A percentile compares a stretch with the other conserved stretches of the same genome.
Evolutionary conservation across 768 basidiomycete species (phyloP).

Genomic region (Rossbeevera mucosa): DNA sequence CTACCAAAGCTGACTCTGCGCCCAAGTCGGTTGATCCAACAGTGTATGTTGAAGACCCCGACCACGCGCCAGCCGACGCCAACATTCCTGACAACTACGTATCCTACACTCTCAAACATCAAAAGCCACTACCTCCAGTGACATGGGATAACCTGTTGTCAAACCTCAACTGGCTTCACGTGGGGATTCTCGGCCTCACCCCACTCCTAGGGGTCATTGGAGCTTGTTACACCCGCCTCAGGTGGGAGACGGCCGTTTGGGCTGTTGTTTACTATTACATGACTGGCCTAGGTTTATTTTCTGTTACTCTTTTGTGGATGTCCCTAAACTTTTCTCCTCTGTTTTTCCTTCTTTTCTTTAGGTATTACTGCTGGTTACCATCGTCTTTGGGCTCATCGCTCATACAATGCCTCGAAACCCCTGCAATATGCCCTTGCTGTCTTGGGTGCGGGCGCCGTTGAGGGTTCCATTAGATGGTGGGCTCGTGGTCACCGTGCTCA

Average conservation of each 20-base stretch:
- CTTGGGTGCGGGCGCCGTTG: conserved; percentile 86
- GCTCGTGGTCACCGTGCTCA: conserved; percentile 95
- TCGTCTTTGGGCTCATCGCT: conserved; percentile 93
- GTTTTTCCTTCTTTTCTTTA: conserved; percentile 36
- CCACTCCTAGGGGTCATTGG: conserved; percentile 76
- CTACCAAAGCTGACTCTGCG: background rate
- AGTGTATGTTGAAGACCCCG: conserved; percentile 25
- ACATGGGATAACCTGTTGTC: conserved; percentile 51
- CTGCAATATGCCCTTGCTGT: conserved; percentile 83
- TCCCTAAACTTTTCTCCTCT: conserved; percentile 1
- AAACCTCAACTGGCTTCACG: conserved; percentile 76
- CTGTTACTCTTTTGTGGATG: background rate
- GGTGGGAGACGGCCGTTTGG: conserved; percentile 73
- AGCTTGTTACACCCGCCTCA: conserved; percentile 56
- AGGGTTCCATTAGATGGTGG: conserved; percentile 99
- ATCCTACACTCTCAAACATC: conserved; percentile 62
- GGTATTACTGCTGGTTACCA: conserved; percentile 95
- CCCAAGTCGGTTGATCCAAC: conserved; percentile 1
- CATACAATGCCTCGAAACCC: conserved; percentile 86
- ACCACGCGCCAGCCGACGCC: conserved; percentile 41
- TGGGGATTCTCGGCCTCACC: conserved; percentile 65
- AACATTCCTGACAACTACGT: conserved; percentile 83
- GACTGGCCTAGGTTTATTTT: conserved; percentile 72
- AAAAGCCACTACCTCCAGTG: conserved; percentile 65
- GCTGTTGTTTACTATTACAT: conserved; percentile 66